Base-by-base conservation (phyloP, 805 yeast genomes). In the Yarrowia sp. region DNA sequence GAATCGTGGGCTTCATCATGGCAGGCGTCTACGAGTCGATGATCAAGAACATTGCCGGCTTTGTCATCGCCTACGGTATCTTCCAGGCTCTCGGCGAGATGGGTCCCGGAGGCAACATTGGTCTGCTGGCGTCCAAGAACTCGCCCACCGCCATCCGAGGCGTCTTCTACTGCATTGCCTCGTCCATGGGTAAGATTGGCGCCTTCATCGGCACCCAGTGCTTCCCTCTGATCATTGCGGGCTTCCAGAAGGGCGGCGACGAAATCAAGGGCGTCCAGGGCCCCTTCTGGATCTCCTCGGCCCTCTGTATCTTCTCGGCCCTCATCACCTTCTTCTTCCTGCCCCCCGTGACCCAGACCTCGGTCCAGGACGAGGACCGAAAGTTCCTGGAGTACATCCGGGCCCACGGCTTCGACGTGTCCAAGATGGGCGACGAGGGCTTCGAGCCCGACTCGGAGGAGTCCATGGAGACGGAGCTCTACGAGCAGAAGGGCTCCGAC, bases 101-200 rank as follows among this genome's bases (percentile, higher is more conserved):
- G 78, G 96, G 97, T 38, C 93, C 96, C 14, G 98, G 98, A 80
- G 91, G 92, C 79, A 91, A 90, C 79, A 89, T 90, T 77, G 98
- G 98, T 72, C 79, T 90, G 68, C 82, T 93, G 70, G 96, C 97
- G 20, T 85, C 97, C 49, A 92, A 92, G 79, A 89, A 97, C 8
- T 84, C 88, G 56, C 89, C 97, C 53, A 88, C 97, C 10, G 87
- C 97, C 24, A 84, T 92, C 68, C 87, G 98, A 80, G 98, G 97
- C 69, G 90, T 90, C 73, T 91, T 89, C 79, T 93, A 93, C 76
- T 95, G 95, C 73, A 82, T 92, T 72, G 94, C 96, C 52, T 97
- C 98, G 68, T 97, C 97, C 33, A 73, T 87, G 66, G 98, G 97
- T 74, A 93, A 93, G 78, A 81, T 91, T 69, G 98, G 98, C 76